These are phyloP conservation scores for Quercus bicolor DNA, from an alignment of 306 rosid species.

Conservation along the genomic window DNA sequence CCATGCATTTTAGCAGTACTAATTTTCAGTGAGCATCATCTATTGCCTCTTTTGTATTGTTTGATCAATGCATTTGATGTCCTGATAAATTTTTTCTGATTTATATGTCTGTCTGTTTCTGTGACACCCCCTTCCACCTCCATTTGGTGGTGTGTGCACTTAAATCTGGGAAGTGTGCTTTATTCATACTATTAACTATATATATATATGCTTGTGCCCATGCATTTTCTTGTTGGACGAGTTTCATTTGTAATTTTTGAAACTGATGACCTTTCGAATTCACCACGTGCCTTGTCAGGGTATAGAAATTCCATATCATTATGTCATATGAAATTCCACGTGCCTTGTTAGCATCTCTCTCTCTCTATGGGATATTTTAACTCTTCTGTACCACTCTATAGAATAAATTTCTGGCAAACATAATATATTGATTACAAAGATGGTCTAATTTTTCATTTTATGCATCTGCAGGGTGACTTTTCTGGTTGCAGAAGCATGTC, in stretches of 20 bases:
- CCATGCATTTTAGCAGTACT: too few species aligned
- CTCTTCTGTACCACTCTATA: too few species aligned
- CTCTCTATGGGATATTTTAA: too few species aligned
- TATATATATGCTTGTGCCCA: neutral
- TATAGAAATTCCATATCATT: neutral
- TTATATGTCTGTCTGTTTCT: too few species aligned
- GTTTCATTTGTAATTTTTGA: neutral
- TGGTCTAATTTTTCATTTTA: neutral
- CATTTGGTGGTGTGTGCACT: too few species aligned
- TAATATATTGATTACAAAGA: neutral
- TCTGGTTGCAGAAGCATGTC: constrained; percentile 80
- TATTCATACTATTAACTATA: too few species aligned
- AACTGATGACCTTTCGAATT: neutral
- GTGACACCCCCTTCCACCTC: too few species aligned
- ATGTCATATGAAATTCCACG: neutral
- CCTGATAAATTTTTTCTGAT: too few species aligned
- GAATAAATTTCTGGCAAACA: neutral
- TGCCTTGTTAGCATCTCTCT: neutral
- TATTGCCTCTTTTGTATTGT: too few species aligned
- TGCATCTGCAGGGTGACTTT: constrained; percentile 56
- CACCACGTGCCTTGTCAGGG: neutral
- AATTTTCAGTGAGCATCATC: too few species aligned
- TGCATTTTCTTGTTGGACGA: neutral
- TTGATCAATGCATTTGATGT: too few species aligned
- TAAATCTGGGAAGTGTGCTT: neutral